These are phyloP conservation scores for Lasiosphaeria ovina DNA, from an alignment of 495 filamentous ascomycete species.

Conservation along the genomic window DNA sequence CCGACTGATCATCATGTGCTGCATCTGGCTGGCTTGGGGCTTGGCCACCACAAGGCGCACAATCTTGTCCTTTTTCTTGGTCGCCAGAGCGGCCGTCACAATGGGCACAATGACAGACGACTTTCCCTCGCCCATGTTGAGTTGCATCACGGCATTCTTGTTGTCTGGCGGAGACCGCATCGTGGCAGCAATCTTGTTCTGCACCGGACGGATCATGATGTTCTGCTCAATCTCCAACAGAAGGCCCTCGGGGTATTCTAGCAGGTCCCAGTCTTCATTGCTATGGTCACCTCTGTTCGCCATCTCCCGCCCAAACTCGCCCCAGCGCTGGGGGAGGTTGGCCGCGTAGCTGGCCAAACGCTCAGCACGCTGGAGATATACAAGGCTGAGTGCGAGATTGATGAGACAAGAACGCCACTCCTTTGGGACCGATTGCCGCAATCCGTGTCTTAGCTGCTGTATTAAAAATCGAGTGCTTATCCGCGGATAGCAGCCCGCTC, in stretches of 20 bases:
- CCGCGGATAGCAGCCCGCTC: constrained; percentile 23
- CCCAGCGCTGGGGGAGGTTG: constrained; percentile 16
- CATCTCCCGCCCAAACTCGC: constrained; percentile 50
- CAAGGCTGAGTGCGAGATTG: constrained; percentile 37
- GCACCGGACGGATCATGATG: constrained; percentile 60
- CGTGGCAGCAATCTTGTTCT: constrained; percentile 53
- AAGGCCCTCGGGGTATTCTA: constrained; percentile 53
- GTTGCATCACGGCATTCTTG: constrained; percentile 58
- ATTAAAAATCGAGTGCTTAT: constrained; percentile 38
- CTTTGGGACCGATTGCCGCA: constrained; percentile 21
- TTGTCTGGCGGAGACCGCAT: constrained; percentile 53
- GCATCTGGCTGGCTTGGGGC: constrained; percentile 61
- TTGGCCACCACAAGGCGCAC: constrained; percentile 62
- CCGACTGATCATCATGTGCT: constrained; percentile 56
- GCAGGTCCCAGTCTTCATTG: constrained; percentile 49
- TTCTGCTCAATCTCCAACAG: constrained; percentile 64
- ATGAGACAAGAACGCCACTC: constrained; percentile 34
- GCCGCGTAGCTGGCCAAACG: constrained; percentile 26
- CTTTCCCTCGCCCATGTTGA: constrained; percentile 79
- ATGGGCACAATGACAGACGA: constrained; percentile 69
- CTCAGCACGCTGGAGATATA: constrained; percentile 38
- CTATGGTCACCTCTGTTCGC: constrained; percentile 47
- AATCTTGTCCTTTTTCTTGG: constrained; percentile 42
- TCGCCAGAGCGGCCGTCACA: constrained; percentile 54
- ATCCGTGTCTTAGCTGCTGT: constrained; percentile 29